These are phyloP conservation scores for Coemansia sp. DNA, from an alignment of 192 early-diverging fungal species.

Conservation along the genomic window DNA sequence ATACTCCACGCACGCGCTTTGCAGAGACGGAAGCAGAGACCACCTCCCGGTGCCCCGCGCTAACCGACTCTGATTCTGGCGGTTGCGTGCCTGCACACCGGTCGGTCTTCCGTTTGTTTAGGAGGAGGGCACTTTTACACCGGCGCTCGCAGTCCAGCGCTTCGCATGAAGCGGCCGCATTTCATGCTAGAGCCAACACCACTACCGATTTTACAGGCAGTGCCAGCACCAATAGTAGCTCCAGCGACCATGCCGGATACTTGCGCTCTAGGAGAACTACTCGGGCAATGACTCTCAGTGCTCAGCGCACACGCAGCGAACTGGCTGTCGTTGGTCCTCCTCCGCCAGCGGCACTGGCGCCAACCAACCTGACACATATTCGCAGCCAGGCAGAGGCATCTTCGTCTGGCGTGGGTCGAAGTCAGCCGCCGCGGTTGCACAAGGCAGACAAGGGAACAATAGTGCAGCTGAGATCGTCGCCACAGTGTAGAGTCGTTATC, in stretches of 20 bases:
- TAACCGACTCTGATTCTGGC: slow-evolving; percentile 20
- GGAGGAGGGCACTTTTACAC: slow-evolving; percentile 27
- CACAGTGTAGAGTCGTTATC: slow-evolving; percentile 37
- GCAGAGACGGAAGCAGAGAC: slow-evolving; percentile 8
- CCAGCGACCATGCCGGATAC: slow-evolving; percentile 46
- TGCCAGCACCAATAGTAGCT: slow-evolving; percentile 29
- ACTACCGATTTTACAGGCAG: slow-evolving; percentile 18
- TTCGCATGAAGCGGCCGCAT: background rate
- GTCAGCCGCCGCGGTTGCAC: slow-evolving; percentile 36
- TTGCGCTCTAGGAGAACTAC: slow-evolving; percentile 47
- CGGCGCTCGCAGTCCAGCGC: slow-evolving; percentile 23
- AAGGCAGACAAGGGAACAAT: slow-evolving; percentile 54
- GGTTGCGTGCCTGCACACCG: slow-evolving; percentile 51
- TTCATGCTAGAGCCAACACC: background rate
- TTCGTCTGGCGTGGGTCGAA: background rate
- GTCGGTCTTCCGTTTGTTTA: slow-evolving; percentile 47
- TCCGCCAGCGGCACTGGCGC: slow-evolving; percentile 7
- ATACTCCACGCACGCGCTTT: slow-evolving; percentile 1
- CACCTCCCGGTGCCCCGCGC: slow-evolving; percentile 3
- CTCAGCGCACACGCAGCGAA: slow-evolving; percentile 52
- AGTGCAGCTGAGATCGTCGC: slow-evolving; percentile 55
- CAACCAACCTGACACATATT: background rate
- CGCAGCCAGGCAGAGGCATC: slow-evolving; percentile 1
- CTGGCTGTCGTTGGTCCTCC: slow-evolving; percentile 45
- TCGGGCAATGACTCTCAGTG: slow-evolving; percentile 44